Percentiles rank a stretch among this genome's conserved stretches.
phyloP scores from a whole-genome alignment of 2,329 filamentous ascomycete species.

The Talaromyces sp. region DNA sequence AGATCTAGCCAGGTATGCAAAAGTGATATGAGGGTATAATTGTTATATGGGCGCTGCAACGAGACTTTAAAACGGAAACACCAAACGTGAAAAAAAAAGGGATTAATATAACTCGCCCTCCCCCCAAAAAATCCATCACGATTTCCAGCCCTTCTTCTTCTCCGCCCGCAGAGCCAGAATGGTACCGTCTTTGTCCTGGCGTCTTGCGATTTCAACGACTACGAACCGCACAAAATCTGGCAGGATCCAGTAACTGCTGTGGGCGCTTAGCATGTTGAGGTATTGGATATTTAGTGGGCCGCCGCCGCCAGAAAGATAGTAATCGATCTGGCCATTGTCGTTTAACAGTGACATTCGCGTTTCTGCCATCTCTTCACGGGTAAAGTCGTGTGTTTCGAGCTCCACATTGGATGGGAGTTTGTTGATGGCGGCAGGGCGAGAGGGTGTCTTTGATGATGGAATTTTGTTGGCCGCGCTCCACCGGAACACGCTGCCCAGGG shows the following conservation, averaged over 20 bases:
- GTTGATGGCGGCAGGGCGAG: constrained; percentile 23
- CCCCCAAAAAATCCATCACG: not conserved
- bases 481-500: constrained; percentile 58
- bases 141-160: constrained; percentile 48
- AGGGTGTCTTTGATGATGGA: constrained; percentile 56
- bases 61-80: not conserved
- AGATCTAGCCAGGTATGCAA: not conserved
- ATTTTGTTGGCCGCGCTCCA: constrained; percentile 46
- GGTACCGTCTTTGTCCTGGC: constrained; percentile 59
- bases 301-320: constrained; percentile 73
- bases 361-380: constrained; percentile 85
- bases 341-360: constrained; percentile 83
- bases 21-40: not conserved
- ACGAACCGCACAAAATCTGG: constrained; percentile 85
- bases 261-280: constrained; percentile 91
- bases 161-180: constrained; percentile 50
- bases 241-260: constrained; percentile 89
- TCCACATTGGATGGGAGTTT: constrained; percentile 69
- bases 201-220: constrained; percentile 78
- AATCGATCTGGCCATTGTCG: constrained; percentile 95
- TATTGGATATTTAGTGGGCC: constrained; percentile 94
- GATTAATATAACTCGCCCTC: not conserved
- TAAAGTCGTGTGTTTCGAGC: constrained; percentile 92
- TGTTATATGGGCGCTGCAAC: not conserved
- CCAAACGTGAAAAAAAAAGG: not conserved